Evolutionary conservation across 1,284 basidiomycete species (phyloP).

Genomic region (Ustilago shanxiensis): DNA sequence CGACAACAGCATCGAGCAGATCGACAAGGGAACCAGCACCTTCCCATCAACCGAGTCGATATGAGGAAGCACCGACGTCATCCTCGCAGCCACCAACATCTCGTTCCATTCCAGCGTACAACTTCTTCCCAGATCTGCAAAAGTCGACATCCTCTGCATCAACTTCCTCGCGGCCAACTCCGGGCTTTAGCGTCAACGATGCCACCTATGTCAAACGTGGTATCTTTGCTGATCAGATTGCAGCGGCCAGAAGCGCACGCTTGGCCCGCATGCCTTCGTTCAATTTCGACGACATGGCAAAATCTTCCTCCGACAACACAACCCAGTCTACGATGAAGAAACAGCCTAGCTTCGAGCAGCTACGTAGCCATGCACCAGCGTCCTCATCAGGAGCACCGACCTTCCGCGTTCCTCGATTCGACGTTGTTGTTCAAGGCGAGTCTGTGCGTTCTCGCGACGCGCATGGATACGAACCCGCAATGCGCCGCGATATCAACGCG

Average conservation of each 20-base stretch:
- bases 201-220: slow-evolving; percentile 33
- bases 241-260: slow-evolving; percentile 36
- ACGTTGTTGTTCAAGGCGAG: slow-evolving; percentile 12
- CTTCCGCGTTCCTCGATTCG: slow-evolving; percentile 34
- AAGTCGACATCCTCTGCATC: slow-evolving; percentile 12
- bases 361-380: slow-evolving; percentile 6
- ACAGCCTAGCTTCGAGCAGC: slow-evolving; percentile 37
- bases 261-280: slow-evolving; percentile 35
- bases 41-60: slow-evolving; percentile 5
- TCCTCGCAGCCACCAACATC: slow-evolving; percentile 3
- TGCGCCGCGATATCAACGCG: slow-evolving; percentile 25
- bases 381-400: neutral
- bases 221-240: slow-evolving; percentile 45
- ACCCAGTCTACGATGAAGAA: slow-evolving; percentile 8
- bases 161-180: neutral
- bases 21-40: neutral
- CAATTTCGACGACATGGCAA: slow-evolving; percentile 28
- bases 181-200: slow-evolving; percentile 31
- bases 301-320: neutral
- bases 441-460: slow-evolving; percentile 8
- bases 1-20: neutral
- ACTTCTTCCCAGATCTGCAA: slow-evolving; percentile 34
- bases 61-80: neutral
- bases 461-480: neutral
- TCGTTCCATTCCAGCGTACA: slow-evolving; percentile 21